Percentiles rank a stretch among this genome's conserved stretches.
phyloP scores from a whole-genome alignment of 2,329 filamentous ascomycete species.

The Cordyceps javanica region DNA sequence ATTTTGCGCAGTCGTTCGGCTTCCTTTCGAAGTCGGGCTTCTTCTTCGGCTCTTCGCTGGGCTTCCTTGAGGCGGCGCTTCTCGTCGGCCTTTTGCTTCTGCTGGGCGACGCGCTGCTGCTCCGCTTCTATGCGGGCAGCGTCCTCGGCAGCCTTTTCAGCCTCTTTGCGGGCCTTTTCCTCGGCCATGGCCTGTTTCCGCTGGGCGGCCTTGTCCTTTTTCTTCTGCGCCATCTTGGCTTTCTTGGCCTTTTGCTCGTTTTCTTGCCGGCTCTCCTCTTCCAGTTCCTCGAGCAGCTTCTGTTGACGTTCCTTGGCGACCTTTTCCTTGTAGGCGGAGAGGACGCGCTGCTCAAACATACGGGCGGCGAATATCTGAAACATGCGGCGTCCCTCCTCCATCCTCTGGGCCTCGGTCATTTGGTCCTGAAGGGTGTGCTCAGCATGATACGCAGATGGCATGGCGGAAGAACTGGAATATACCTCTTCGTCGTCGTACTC shows the following conservation, averaged over 20 bases:
- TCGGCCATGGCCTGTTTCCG: conserved; percentile 88
- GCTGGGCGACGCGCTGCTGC: conserved; percentile 72
- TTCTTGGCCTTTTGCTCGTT: conserved; percentile 85
- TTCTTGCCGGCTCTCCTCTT: conserved; percentile 73
- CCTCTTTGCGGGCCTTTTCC: conserved; percentile 80
- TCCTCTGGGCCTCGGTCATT: conserved; percentile 96
- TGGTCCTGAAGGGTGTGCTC: conserved; percentile 63
- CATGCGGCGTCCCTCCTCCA: conserved; percentile 98
- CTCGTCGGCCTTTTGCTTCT: conserved; percentile 77
- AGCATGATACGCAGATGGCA: conserved; percentile 36
- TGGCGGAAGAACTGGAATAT: conserved; percentile 39
- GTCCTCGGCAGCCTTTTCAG: conserved; percentile 84
- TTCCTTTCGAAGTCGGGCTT: conserved; percentile 79
- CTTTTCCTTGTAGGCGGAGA: conserved; percentile 97
- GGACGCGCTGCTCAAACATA: conserved; percentile 97
- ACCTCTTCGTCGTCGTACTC: conserved; percentile 72
- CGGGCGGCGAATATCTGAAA: conserved; percentile 98
- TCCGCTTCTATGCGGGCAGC: conserved; percentile 69
- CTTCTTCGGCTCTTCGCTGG: conserved; percentile 83
- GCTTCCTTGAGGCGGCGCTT: conserved; percentile 87
- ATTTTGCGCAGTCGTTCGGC: conserved; percentile 72
- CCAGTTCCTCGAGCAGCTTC: conserved; percentile 83
- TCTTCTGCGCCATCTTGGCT: conserved; percentile 87
- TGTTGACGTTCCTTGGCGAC: conserved; percentile 88
- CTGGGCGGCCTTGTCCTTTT: conserved; percentile 85